Conservation (phyloP, 139 green algal species). For the Pseudopediastrum boryanum region DNA sequence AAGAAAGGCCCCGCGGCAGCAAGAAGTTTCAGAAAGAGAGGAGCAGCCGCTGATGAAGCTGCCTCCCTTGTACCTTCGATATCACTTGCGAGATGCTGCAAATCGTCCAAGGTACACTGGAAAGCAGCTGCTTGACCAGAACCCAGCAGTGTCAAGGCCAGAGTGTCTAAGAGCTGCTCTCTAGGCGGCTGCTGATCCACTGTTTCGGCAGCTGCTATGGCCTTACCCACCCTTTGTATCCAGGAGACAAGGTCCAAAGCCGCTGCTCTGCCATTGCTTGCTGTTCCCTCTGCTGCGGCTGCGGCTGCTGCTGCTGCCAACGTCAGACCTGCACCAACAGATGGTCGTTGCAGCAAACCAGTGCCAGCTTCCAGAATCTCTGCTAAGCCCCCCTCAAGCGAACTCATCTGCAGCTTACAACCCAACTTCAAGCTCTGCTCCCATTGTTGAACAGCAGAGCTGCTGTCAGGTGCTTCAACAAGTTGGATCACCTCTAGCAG, state of each 20-base stretch:
- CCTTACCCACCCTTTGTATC: not conserved
- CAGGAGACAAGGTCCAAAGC: not conserved
- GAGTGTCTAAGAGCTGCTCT: no score
- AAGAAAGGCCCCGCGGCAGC: no score
- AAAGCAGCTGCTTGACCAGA: no score
- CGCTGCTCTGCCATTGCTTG: not conserved
- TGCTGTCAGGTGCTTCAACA: not conserved
- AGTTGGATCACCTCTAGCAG: not conserved
- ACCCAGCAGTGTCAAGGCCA: no score
- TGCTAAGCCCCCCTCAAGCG: no score
- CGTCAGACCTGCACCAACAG: not conserved
- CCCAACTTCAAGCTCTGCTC: constrained; percentile 1
- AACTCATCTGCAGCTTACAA: not conserved
- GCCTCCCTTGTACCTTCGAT: no score
- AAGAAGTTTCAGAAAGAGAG: no score
- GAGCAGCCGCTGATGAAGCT: no score
- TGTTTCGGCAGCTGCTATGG: not conserved
- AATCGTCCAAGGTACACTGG: no score
- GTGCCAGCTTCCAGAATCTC: no score
- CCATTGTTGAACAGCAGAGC: constrained; percentile 13
- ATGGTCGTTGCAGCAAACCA: not conserved
- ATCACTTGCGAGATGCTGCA: no score
- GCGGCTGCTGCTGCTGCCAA: constrained; percentile 13
- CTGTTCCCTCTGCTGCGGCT: not conserved
- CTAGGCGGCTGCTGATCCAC: not conserved